These are phyloP conservation scores for Gnomoniopsis sp. DNA, from an alignment of 2,329 filamentous ascomycete genomes.

Conservation along the genomic window DNA sequence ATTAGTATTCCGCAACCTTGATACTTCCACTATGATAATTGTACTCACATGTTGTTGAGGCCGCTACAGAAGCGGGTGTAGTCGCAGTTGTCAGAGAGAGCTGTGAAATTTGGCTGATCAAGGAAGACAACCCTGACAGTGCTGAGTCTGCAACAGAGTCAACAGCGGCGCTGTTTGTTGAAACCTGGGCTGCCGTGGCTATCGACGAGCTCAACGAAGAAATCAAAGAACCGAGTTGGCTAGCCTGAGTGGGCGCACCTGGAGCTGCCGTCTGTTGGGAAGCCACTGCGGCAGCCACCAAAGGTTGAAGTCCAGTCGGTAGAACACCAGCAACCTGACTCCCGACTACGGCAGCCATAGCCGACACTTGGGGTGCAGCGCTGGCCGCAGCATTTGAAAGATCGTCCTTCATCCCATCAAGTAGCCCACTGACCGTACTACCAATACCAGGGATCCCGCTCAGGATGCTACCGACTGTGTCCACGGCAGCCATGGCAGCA, in stretches of 20 bases:
- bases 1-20: background rate
- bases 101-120: slow-evolving; percentile 15
- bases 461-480: slow-evolving; percentile 12
- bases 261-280: slow-evolving; percentile 10
- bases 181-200: background rate
- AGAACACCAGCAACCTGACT: slow-evolving; percentile 9
- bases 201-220: slow-evolving; percentile 15
- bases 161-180: background rate
- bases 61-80: background rate
- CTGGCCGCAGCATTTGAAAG: slow-evolving; percentile 11
- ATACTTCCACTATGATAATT: too few relatives aligned
- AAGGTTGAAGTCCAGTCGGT: slow-evolving; percentile 9
- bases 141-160: slow-evolving; percentile 10
- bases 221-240: slow-evolving; percentile 10
- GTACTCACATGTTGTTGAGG: slow-evolving; percentile 5
- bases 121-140: slow-evolving; percentile 12
- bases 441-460: background rate
- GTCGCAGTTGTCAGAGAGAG: slow-evolving; percentile 10
- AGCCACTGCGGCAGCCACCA: slow-evolving; percentile 9
- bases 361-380: slow-evolving; percentile 8
- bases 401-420: slow-evolving; percentile 4
- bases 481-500: slow-evolving; percentile 13
- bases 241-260: slow-evolving; percentile 5
- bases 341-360: slow-evolving; percentile 13
- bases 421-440: background rate